A percentile compares a stretch with the other conserved stretches of the same genome.
phyloP scores from a whole-genome alignment of 176 grass and related monocot species.

The Ensete glaucum region DNA sequence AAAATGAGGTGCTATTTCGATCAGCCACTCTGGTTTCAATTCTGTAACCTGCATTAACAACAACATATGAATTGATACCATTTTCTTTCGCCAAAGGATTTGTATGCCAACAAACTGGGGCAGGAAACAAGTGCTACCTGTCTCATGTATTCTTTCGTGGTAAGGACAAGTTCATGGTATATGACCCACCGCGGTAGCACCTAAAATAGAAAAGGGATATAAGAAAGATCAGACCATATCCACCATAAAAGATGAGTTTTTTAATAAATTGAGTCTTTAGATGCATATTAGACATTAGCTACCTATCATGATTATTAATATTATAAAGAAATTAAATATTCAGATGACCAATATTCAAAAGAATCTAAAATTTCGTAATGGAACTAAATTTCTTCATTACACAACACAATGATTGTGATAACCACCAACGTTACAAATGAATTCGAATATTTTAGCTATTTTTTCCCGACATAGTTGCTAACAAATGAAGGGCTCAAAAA shows the following conservation, averaged over 20 bases:
- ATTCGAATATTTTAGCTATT: background rate
- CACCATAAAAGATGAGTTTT: background rate
- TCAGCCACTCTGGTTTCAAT: slow-evolving; percentile 76
- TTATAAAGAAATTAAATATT: too few species aligned
- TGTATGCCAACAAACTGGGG: background rate
- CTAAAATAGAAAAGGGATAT: slow-evolving; percentile 24
- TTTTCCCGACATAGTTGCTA: background rate
- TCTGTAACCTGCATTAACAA: slow-evolving; percentile 54
- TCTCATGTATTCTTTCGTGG: slow-evolving; percentile 90
- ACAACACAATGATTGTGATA: too few species aligned
- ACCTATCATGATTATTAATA: background rate
- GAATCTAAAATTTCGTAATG: background rate
- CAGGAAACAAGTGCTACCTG: slow-evolving; percentile 39
- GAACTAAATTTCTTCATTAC: background rate
- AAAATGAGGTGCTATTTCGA: slow-evolving; percentile 89
- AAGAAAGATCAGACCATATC: slow-evolving; percentile 5
- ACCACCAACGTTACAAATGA: background rate
- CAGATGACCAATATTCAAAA: background rate
- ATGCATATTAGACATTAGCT: background rate
- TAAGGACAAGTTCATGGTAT: slow-evolving; percentile 84
- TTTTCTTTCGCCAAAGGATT: background rate
- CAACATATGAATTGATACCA: slow-evolving; percentile 2
- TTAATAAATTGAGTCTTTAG: background rate
- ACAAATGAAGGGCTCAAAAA: background rate
- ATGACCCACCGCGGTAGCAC: slow-evolving; percentile 73